These are phyloP conservation scores for Petrea volubilis DNA, from an alignment of 257 asterid genomes.

Conservation along the genomic window DNA sequence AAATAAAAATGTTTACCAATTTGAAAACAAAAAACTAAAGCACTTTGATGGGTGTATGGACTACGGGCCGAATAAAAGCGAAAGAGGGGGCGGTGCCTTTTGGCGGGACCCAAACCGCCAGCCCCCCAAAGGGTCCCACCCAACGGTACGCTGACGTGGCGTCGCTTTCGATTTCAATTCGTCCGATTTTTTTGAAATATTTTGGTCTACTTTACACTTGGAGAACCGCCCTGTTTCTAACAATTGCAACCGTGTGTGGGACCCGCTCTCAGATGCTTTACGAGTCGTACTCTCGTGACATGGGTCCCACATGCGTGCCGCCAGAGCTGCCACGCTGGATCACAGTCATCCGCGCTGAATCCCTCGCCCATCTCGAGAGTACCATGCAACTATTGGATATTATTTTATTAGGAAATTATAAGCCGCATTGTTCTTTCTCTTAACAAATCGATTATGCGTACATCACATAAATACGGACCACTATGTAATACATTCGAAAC, in stretches of 20 bases:
- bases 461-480: too few relatives aligned
- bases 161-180: not conserved
- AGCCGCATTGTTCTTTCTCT: too few relatives aligned
- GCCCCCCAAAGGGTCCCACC: not conserved
- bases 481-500: too few relatives aligned
- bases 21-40: not conserved
- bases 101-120: slow-evolving; percentile 21
- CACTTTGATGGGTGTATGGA: not conserved
- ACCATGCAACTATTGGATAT: not conserved
- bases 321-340: slow-evolving; percentile 46
- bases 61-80: not conserved
- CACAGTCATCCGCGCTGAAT: slow-evolving; percentile 29
- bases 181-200: not conserved
- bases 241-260: slow-evolving; percentile 25
- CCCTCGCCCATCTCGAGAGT: not conserved
- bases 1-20: not conserved
- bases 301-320: slow-evolving; percentile 32
- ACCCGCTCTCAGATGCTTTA: slow-evolving; percentile 32
- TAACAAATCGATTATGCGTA: too few relatives aligned
- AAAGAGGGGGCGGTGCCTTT: slow-evolving; percentile 17
- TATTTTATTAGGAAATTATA: too few relatives aligned
- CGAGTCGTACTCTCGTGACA: slow-evolving; percentile 33
- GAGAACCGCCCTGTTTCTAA: not conserved
- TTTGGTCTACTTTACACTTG: not conserved
- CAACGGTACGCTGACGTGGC: slow-evolving; percentile 21